Conservation (phyloP, 331 rosid species). For the Prunus yedoensis region DNA sequence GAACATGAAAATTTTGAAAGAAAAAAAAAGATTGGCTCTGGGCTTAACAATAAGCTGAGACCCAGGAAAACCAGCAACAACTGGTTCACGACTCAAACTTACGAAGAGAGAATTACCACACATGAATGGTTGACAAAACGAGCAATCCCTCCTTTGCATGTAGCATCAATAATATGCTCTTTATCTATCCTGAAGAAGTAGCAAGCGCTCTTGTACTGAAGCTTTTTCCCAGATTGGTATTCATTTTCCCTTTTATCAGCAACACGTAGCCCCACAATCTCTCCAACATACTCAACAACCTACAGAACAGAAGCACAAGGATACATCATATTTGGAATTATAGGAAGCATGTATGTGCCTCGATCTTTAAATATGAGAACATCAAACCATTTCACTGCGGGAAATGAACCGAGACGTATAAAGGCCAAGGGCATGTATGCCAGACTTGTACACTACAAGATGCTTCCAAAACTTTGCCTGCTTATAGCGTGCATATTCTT, state of each 20-base stretch:
- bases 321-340: conserved; percentile 24
- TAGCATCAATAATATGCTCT: conserved; percentile 74
- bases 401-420: conserved; percentile 71
- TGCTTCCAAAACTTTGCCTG: conserved; percentile 59
- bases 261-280: conserved; percentile 64
- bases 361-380: conserved; percentile 1
- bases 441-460: conserved; percentile 68
- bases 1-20: too few relatives aligned
- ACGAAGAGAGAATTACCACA: conserved; percentile 42
- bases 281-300: conserved; percentile 85
- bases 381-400: conserved; percentile 60
- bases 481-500: conserved; percentile 58
- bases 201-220: conserved; percentile 77
- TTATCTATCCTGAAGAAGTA: conserved; percentile 72
- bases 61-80: neutral
- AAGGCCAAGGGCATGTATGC: conserved; percentile 80
- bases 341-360: neutral
- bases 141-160: conserved; percentile 72
- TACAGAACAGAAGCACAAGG: conserved; percentile 28
- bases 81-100: neutral
- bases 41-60: neutral
- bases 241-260: conserved; percentile 68
- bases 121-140: conserved; percentile 86
- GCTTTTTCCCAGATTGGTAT: conserved; percentile 62
- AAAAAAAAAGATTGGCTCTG: neutral